Percentiles rank a stretch among this genome's conserved stretches.
phyloP scores from a whole-genome alignment of 768 basidiomycete species.

The Pholiota conissans region DNA sequence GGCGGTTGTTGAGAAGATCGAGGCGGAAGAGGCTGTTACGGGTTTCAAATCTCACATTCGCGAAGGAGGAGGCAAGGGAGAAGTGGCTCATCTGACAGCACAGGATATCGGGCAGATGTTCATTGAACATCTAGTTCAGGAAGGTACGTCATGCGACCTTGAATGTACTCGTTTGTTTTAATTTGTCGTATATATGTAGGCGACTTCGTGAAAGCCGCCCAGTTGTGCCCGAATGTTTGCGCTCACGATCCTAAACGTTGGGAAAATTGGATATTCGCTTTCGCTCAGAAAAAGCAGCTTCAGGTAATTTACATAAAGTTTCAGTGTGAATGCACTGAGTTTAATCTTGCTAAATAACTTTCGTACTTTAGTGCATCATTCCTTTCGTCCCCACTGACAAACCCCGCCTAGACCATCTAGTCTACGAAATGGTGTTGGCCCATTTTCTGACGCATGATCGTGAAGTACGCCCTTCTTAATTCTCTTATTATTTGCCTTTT shows the following conservation, averaged over 20 bases:
- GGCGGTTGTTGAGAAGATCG: conserved; percentile 71
- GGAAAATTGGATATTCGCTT: conserved; percentile 95
- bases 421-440: conserved; percentile 94
- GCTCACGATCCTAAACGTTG: conserved; percentile 78
- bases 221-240: conserved; percentile 83
- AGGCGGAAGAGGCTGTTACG: conserved; percentile 32
- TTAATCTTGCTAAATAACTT: background rate
- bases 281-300: conserved; percentile 78
- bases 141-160: conserved; percentile 49
- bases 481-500: too few species aligned
- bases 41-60: conserved; percentile 14
- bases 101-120: conserved; percentile 82
- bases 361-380: conserved; percentile 65
- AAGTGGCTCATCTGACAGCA: conserved; percentile 52
- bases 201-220: conserved; percentile 76
- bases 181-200: too few species aligned
- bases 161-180: background rate
- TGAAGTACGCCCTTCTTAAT: too few species aligned
- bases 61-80: conserved; percentile 23
- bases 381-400: conserved; percentile 84
- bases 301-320: conserved; percentile 48
- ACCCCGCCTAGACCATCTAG: conserved; percentile 78
- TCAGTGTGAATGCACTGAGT: background rate
- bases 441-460: conserved; percentile 82
- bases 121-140: conserved; percentile 78